Percentiles rank a stretch among this genome's conserved stretches.
These are phyloP conservation scores for Trichophyton schoenleinii DNA, from an alignment of 2,329 filamentous ascomycete species.

Conservation along the genomic window DNA sequence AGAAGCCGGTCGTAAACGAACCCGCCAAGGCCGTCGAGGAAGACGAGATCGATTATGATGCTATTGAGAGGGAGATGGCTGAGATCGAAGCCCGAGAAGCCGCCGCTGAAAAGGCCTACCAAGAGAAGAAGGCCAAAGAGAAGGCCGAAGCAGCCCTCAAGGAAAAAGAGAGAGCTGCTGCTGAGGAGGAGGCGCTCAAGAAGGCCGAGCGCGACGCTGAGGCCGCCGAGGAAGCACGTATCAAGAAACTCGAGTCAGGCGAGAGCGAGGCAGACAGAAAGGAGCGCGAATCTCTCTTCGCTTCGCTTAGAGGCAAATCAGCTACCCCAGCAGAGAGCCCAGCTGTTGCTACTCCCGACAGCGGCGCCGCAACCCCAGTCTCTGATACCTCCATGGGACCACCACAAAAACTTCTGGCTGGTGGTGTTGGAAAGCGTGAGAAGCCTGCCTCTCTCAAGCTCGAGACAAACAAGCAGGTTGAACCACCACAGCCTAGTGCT, in stretches of 20 bases:
- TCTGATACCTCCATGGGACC: constrained; percentile 35
- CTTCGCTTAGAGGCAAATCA: constrained; percentile 32
- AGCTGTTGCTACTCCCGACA: constrained; percentile 28
- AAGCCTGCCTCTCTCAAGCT: constrained; percentile 88
- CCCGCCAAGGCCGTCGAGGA: constrained; percentile 23
- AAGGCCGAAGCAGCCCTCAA: constrained; percentile 42
- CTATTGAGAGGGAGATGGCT: constrained; percentile 36
- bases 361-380: constrained; percentile 35
- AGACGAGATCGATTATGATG: constrained; percentile 32
- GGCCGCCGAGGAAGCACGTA: constrained; percentile 33
- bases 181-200: constrained; percentile 38
- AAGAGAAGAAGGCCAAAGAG: constrained; percentile 69
- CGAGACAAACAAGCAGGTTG: constrained; percentile 70
- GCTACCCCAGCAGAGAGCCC: constrained; percentile 23
- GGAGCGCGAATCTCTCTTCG: constrained; percentile 27
- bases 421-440: constrained; percentile 40
- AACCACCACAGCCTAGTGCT: constrained; percentile 84
- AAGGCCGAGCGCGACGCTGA: constrained; percentile 38
- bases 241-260: constrained; percentile 29
- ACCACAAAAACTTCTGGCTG: constrained; percentile 42
- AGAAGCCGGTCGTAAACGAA: constrained; percentile 18
- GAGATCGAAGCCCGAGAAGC: constrained; percentile 37
- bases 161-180: constrained; percentile 34
- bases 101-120: constrained; percentile 34
- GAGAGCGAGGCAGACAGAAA: constrained; percentile 27